These are phyloP conservation scores for Kazachstania viticola DNA, from an alignment of 805 yeast species.

Conservation along the genomic window DNA sequence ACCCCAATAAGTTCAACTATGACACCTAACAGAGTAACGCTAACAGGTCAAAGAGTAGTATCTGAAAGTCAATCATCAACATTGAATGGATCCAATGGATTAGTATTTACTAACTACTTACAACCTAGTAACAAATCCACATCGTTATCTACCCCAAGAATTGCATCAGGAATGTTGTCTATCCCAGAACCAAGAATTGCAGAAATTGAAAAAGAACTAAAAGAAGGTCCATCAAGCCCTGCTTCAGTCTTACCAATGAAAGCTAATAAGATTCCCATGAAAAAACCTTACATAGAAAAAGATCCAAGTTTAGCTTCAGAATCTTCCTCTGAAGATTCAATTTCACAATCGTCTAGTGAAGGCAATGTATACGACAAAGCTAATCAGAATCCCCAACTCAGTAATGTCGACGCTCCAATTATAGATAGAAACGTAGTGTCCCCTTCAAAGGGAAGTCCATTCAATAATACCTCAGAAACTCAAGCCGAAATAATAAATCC, in stretches of 20 bases:
- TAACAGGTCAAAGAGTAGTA: slow-evolving; percentile 18
- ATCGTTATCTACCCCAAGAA: slow-evolving; percentile 21
- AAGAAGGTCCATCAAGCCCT: slow-evolving; percentile 31
- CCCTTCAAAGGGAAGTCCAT: slow-evolving; percentile 1
- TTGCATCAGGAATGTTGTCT: slow-evolving; percentile 33
- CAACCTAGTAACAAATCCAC: neutral
- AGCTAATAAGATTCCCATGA: slow-evolving; percentile 27
- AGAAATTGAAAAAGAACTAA: slow-evolving; percentile 29
- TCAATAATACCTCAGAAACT: neutral
- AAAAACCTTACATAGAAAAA: slow-evolving; percentile 18
- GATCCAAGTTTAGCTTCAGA: slow-evolving; percentile 3
- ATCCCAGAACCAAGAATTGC: slow-evolving; percentile 34
- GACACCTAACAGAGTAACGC: slow-evolving; percentile 20
- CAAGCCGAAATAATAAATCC: no score
- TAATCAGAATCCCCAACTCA: neutral
- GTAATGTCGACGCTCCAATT: neutral
- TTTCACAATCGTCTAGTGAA: neutral
- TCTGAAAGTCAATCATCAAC: slow-evolving; percentile 13
- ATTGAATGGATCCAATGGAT: slow-evolving; percentile 7
- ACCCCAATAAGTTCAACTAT: slow-evolving; percentile 20
- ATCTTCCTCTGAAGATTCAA: slow-evolving; percentile 1
- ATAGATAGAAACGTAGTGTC: neutral
- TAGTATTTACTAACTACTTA: slow-evolving; percentile 6
- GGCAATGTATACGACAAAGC: no score
- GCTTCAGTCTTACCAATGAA: slow-evolving; percentile 24